Evolutionary conservation across 2,329 filamentous ascomycete genomes (phyloP).

Genomic region (Cladosporium sp.): DNA sequence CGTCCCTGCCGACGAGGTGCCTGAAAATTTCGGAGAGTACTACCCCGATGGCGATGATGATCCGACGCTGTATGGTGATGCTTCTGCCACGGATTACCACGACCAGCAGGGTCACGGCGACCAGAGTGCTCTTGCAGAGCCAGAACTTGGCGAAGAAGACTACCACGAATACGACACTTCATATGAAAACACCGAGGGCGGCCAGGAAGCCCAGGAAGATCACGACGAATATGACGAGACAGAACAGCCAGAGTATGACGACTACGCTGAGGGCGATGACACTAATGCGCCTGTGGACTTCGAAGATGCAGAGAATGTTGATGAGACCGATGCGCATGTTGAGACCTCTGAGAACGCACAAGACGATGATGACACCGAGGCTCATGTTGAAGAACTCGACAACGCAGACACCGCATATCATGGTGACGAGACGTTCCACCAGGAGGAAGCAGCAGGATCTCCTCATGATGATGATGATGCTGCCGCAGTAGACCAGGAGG

Average conservation of each 20-base stretch:
- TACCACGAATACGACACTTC: constrained; percentile 10
- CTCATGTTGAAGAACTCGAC: constrained; percentile 12
- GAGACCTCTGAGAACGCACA: constrained; percentile 12
- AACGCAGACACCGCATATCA: constrained; percentile 7
- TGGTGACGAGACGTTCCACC: background rate
- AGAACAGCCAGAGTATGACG: constrained; percentile 12
- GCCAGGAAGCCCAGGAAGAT: constrained; percentile 31
- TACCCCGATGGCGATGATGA: constrained; percentile 15
- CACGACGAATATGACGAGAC: constrained; percentile 16
- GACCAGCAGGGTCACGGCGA: constrained; percentile 10
- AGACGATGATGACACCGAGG: background rate
- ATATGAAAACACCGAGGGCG: constrained; percentile 10
- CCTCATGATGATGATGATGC: background rate
- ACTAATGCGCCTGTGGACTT: background rate
- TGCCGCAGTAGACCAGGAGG: background rate
- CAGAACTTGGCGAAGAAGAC: constrained; percentile 13
- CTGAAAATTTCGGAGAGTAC: constrained; percentile 12
- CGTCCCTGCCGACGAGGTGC: constrained; percentile 16
- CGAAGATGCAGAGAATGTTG: too few relatives aligned
- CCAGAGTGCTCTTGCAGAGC: constrained; percentile 7
- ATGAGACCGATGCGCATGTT: too few relatives aligned
- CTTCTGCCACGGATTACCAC: constrained; percentile 1
- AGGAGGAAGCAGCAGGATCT: constrained; percentile 14
- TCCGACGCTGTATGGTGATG: background rate
- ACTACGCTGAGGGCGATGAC: constrained; percentile 14